Evolutionary conservation across 176 grass and related monocot genomes (phyloP).

Genomic region (Phyllostachys edulis): DNA sequence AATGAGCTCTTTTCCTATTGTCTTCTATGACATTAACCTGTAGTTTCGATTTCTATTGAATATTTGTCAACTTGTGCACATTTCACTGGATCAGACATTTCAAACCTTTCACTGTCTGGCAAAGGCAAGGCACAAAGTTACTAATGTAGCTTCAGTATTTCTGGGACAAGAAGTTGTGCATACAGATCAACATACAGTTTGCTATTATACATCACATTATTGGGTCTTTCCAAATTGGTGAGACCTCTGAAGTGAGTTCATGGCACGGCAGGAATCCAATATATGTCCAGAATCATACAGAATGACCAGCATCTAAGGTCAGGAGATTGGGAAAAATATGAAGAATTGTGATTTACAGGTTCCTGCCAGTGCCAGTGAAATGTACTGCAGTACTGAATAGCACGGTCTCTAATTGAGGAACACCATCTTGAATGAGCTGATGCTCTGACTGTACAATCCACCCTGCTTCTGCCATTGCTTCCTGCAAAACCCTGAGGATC

Average conservation of each 20-base stretch:
- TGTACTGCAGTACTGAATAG: not conserved
- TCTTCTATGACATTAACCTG: not conserved
- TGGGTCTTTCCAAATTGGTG: not conserved
- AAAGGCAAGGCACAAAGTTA: not conserved
- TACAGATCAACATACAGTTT: not conserved
- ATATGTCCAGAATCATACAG: constrained; percentile 28
- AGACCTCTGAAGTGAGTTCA: constrained; percentile 9
- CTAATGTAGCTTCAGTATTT: not conserved
- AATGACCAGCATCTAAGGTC: constrained; percentile 23
- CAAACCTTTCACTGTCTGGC: not conserved
- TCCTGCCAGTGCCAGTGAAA: not conserved
- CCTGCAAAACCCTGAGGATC: constrained; percentile 45
- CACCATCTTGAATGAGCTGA: constrained; percentile 43
- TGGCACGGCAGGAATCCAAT: constrained; percentile 11
- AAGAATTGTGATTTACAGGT: constrained; percentile 4
- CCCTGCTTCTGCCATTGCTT: constrained; percentile 41
- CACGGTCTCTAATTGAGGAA: constrained; percentile 44
- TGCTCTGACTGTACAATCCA: constrained; percentile 31
- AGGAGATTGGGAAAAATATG: not conserved
- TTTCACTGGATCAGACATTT: not conserved
- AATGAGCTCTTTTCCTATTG: not conserved
- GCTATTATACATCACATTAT: not conserved
- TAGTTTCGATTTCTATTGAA: not conserved
- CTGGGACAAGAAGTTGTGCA: not conserved
- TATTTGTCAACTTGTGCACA: not conserved